Evolutionary conservation across 352 stramenopile genomes (phyloP).

Genomic region (Pythium brassicae): DNA sequence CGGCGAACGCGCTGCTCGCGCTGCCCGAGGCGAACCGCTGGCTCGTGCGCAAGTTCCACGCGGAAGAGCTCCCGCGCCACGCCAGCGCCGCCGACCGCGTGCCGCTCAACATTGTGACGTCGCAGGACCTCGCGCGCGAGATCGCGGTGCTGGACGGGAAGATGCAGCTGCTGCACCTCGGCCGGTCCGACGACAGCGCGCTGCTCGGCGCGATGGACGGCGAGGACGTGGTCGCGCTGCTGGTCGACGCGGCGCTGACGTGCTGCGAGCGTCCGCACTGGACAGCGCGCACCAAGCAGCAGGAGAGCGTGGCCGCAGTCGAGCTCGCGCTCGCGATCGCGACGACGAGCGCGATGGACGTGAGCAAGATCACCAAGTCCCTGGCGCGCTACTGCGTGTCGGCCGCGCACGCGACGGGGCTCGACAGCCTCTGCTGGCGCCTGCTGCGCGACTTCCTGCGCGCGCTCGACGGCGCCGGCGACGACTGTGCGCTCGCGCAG

Average conservation of each 20-base stretch:
- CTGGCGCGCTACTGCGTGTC: conserved; percentile 62
- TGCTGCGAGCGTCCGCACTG: conserved; percentile 11
- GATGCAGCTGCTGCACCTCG: conserved; percentile 44
- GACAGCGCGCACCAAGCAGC: conserved; percentile 40
- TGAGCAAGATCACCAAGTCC: conserved; percentile 54
- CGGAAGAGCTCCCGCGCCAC: conserved; percentile 35
- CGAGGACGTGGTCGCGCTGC: conserved; percentile 46
- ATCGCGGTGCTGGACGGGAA: conserved; percentile 62
- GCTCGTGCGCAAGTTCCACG: conserved; percentile 70
- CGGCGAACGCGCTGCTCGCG: conserved; percentile 36
- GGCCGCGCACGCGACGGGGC: conserved; percentile 29
- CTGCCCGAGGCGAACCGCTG: conserved; percentile 46
- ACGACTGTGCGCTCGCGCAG: conserved; percentile 13
- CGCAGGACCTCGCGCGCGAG: conserved; percentile 55
- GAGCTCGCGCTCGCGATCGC: conserved; percentile 56
- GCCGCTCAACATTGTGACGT: conserved; percentile 54
- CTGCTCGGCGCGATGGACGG: conserved; percentile 54
- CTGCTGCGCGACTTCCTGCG: conserved; percentile 45
- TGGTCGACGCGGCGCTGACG: conserved; percentile 34
- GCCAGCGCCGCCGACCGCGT: conserved; percentile 3
- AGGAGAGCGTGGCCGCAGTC: conserved; percentile 36
- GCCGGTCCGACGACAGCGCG: conserved; percentile 41
- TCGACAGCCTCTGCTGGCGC: conserved; percentile 49
- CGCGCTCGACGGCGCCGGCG: conserved; percentile 17
- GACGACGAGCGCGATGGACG: conserved; percentile 15